These are phyloP conservation scores for Datura wrightii DNA, from an alignment of 257 asterid genomes.

Conservation along the genomic window DNA sequence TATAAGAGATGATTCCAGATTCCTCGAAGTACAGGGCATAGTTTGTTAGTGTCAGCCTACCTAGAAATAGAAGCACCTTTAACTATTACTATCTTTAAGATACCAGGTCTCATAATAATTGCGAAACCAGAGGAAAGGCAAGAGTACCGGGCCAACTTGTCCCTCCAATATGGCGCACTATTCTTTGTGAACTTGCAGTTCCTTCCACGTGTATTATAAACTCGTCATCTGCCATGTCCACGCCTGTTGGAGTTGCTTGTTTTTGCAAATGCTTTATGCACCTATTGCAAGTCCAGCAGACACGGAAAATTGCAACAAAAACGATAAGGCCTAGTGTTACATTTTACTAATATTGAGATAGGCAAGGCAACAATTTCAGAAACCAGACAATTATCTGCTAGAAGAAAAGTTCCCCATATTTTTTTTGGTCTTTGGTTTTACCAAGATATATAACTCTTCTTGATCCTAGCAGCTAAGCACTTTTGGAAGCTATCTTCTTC, in stretches of 20 bases:
- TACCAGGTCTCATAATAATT: neutral
- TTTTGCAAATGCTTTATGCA: conserved; percentile 75
- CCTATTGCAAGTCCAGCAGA: conserved; percentile 41
- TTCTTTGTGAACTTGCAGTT: conserved; percentile 77
- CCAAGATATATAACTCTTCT: neutral
- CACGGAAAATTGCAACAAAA: neutral
- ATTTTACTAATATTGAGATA: neutral
- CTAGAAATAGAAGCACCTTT: conserved; percentile 43
- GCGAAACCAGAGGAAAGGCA: conserved; percentile 21
- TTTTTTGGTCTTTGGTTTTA: neutral
- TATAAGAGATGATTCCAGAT: conserved; percentile 68
- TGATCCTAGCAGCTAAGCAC: neutral
- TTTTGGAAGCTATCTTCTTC: neutral
- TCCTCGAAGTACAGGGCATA: conserved; percentile 94
- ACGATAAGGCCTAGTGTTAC: neutral
- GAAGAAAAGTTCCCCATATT: neutral
- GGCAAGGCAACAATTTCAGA: neutral
- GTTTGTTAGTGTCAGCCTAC: conserved; percentile 88
- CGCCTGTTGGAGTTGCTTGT: conserved; percentile 68
- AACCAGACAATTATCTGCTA: neutral
- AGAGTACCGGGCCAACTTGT: conserved; percentile 89
- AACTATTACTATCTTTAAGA: neutral
- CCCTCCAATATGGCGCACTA: conserved; percentile 94
- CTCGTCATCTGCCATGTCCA: conserved; percentile 70
- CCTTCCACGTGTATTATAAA: conserved; percentile 90